Base-by-base conservation (phyloP, 2,329 filamentous ascomycete species). In the Diaporthe vexans region DNA sequence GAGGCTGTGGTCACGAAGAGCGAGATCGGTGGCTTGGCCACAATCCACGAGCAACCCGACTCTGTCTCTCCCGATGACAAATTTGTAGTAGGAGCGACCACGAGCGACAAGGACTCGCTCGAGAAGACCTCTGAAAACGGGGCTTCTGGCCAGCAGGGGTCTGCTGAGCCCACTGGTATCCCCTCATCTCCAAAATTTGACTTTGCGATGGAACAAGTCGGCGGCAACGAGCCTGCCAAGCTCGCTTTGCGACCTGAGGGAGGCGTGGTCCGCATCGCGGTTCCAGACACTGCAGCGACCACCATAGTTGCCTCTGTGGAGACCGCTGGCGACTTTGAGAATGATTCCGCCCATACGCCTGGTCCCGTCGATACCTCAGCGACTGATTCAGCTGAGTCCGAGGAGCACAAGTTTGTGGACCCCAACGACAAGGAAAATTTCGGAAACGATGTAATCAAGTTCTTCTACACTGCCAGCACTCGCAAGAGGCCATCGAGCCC, bases 391-490 rank as follows among this genome's bases (percentile, higher is more conserved):
- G 46, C 37, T 10, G 37, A 56, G 29, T 19, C 48, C 19, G 33
- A 59, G 11, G 63, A 73, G 13, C 29, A 33, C 40, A 54, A 71
- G 54, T 73, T 65, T 54, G 37, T 57, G 10, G 72, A 74, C 40
- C 72, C 68, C 48, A 58, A 72, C 10, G 72, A 75, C 35, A 56
- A 51, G 29, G 56, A 57, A 21, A 72, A 76, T n/a, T 40, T 40
- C 21, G 69, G 68, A 21, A 71, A 43, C 59, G 56, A 59, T 33
- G 61, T 74, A 6, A 51, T 74, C 46, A 59, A 69, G 35, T 68
- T 54, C 35, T 76, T 74, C 48, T 76, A 73, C 59, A 76, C 75
- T 4, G 63, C 33, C 13, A 65, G 68, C 19, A 68, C 52, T 17
- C 58, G 43, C 48, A 65, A 35, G 13, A 40, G 46, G n/a, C 29